Base-by-base conservation (phyloP, 2,329 filamentous ascomycete species). In the Colletotrichum sp. region DNA sequence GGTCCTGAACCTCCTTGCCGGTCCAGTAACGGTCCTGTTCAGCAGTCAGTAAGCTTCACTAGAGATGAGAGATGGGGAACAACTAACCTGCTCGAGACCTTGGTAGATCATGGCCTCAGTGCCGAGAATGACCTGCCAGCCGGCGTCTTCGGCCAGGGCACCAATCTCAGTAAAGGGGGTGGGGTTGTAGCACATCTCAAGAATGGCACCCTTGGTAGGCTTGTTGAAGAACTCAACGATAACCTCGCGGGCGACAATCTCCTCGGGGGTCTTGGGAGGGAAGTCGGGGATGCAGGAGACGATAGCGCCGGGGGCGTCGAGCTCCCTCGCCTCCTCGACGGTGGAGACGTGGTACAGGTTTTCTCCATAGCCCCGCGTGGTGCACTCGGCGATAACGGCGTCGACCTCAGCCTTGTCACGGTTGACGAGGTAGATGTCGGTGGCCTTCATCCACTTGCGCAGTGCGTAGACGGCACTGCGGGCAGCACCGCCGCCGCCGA, bases 141-240 rank as follows among this genome's bases (percentile, higher is more conserved):
- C 93, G 12, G 88, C 87, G 4, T 85, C 84, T 79, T 91, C 88
- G 0, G 93, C 91, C 57, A 95, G 80, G 59, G 88, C 89, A 2
- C 91, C 92, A 65, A 95, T 90, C 78, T 90, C 88, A 0, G 95
- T 96, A 83, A 90, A 93, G 0, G 93, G 93, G 4, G 88, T 87
- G 0, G 95, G 95, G 82, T 96, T 95, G 82, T 96, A 96, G 87
- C 94, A 96, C 94, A 96, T 96, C 84, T 96, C 94, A 76, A 96
- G 83, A 72, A 96, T 90, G 8, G 92, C 92, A 8, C 93, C 94
- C 84, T 93, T 93, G 76, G 89, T 85, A 34, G 87, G 81, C 82
- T 87, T 87, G 36, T 77, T 73, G 13, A 89, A 78, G 64, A 89
- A 89, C 5, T 86, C 83, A 80, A 91, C 88, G 1, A 89, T 83